phyloP scores from a whole-genome alignment of 176 grass and related monocot genomes.

The Oryza coarctata region DNA sequence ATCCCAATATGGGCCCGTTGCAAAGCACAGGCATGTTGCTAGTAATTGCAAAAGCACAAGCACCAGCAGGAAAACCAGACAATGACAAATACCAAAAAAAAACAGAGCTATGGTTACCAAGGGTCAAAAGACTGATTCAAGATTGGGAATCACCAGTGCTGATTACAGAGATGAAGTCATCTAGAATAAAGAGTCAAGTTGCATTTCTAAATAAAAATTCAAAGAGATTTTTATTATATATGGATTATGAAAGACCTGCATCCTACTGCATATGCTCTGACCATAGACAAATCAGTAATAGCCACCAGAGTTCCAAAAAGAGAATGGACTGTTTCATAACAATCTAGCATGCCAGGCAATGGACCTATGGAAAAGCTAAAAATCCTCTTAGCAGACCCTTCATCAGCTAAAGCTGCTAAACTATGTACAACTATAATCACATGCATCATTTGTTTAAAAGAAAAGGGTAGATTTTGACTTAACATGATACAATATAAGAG shows the following conservation, averaged over 20 bases:
- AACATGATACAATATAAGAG: background rate
- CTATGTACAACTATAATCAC: background rate
- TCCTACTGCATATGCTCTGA: background rate
- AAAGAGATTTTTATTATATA: background rate
- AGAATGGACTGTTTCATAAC: background rate
- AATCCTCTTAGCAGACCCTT: background rate
- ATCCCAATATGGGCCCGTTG: no score
- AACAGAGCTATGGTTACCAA: background rate
- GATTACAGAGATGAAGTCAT: background rate
- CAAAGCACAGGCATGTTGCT: no score
- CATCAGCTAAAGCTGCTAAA: background rate
- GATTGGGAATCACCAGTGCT: background rate
- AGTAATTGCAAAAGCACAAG: conserved; percentile 5
- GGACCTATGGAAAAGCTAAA: background rate
- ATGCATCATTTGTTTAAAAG: background rate
- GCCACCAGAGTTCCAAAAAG: background rate
- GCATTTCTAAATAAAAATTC: background rate
- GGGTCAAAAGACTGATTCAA: background rate
- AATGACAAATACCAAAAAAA: background rate
- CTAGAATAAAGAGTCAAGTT: conserved; percentile 6
- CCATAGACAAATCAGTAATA: background rate
- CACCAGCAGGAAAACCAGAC: background rate
- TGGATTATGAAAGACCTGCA: background rate
- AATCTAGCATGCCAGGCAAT: background rate
- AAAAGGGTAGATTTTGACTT: background rate